phyloP scores from a whole-genome alignment of 129 eudicot genomes.

The Flaveria robusta region DNA sequence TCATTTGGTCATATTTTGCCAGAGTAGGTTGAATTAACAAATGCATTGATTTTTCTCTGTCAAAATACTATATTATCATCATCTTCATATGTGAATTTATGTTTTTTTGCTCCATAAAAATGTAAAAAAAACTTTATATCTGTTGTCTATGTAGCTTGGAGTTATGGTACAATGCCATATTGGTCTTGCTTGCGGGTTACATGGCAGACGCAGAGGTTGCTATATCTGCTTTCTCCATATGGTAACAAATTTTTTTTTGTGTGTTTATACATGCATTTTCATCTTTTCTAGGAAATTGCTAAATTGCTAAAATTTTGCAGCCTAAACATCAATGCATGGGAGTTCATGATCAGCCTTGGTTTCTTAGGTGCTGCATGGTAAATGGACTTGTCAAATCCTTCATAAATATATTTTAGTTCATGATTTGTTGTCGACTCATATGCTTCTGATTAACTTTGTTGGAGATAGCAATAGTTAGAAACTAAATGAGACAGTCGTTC shows the following conservation, averaged over 20 bases:
- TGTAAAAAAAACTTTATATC: not conserved
- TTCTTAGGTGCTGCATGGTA: slow-evolving; percentile 96
- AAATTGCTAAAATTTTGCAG: slow-evolving; percentile 42
- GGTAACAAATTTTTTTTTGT: slow-evolving; percentile 40
- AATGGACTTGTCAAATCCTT: not conserved
- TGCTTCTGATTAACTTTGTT: not conserved
- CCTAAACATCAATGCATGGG: slow-evolving; percentile 66
- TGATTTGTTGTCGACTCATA: not conserved
- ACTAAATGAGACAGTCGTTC: not conserved
- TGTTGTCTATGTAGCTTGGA: slow-evolving; percentile 53
- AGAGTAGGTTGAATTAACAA: not conserved
- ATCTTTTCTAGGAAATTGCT: not conserved
- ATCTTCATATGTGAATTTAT: not conserved
- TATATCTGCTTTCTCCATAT: slow-evolving; percentile 80
- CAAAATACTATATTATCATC: no score
- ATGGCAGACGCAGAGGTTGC: slow-evolving; percentile 74
- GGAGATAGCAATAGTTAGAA: not conserved
- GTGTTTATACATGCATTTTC: not conserved
- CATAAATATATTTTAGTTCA: not conserved
- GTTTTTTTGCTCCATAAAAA: not conserved
- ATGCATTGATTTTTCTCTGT: not conserved
- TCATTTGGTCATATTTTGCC: no score
- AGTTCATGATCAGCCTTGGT: slow-evolving; percentile 71
- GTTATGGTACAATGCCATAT: slow-evolving; percentile 74
- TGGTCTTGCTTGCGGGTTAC: slow-evolving; percentile 74